Percentiles rank a stretch among this genome's conserved stretches.
Evolutionary conservation across 345 rosid genomes (phyloP).

Genomic region (Dimocarpus longan): DNA sequence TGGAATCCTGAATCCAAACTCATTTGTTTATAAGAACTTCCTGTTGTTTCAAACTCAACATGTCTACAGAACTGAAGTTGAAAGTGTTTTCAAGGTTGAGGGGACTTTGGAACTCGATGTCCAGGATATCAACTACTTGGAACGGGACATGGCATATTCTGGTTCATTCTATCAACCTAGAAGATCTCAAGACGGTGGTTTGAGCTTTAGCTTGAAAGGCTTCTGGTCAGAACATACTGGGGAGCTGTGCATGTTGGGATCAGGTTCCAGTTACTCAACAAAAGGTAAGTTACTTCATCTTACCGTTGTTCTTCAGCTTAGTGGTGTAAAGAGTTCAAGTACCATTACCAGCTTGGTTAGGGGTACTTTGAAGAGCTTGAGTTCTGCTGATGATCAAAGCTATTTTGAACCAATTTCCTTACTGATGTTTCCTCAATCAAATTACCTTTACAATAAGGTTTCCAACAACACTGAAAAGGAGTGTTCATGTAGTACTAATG

Average conservation of each 20-base stretch:
- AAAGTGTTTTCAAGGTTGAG: slow-evolving; percentile 27
- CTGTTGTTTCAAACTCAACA: slow-evolving; percentile 18
- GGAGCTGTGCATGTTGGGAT: slow-evolving; percentile 44
- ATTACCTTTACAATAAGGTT: slow-evolving; percentile 24
- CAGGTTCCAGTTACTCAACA: slow-evolving; percentile 7
- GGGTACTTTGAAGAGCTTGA: slow-evolving; percentile 33
- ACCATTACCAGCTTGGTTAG: slow-evolving; percentile 27
- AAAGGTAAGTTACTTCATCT: slow-evolving; percentile 23
- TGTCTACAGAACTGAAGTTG: slow-evolving; percentile 21
- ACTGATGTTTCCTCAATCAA: slow-evolving; percentile 30
- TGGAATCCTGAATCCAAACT: not conserved
- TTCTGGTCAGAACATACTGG: slow-evolving; percentile 36
- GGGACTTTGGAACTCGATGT: slow-evolving; percentile 24
- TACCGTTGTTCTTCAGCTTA: slow-evolving; percentile 29
- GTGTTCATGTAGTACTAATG: not conserved
- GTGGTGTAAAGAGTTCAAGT: slow-evolving; percentile 19
- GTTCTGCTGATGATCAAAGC: slow-evolving; percentile 6
- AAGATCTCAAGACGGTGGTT: slow-evolving; percentile 4
- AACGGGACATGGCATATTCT: not conserved
- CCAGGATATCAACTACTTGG: not conserved
- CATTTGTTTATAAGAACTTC: not conserved
- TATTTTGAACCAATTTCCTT: slow-evolving; percentile 30
- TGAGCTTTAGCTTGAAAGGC: slow-evolving; percentile 34
- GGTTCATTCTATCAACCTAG: not conserved
- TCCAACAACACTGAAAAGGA: slow-evolving; percentile 4